Conservation (phyloP, 2,329 filamentous ascomycete species). For the Talaromyces sp. region DNA sequence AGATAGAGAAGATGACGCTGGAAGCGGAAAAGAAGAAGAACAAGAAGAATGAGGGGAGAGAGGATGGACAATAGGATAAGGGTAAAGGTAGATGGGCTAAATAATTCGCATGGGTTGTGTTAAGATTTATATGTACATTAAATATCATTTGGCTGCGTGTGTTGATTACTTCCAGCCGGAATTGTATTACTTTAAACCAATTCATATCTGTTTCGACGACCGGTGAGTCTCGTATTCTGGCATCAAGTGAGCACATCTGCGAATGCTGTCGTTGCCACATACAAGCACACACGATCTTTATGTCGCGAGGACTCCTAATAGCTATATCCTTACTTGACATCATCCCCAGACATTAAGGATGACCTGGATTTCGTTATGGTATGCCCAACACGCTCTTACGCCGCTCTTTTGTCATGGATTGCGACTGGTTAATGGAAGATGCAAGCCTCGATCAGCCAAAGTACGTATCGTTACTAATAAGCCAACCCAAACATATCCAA, state of each 20-base stretch:
- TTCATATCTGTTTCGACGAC: neutral
- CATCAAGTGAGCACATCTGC: neutral
- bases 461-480: no score
- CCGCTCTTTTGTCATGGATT: no score
- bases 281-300: no score
- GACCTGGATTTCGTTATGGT: no score
- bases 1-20: constrained; percentile 58
- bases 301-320: no score
- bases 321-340: no score
- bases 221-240: no score
- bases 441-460: no score
- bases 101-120: neutral
- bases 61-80: constrained; percentile 17
- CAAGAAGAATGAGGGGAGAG: constrained; percentile 25
- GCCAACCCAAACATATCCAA: no score
- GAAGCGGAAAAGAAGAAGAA: constrained; percentile 36
- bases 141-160: neutral
- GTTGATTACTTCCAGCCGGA: neutral
- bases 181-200: neutral
- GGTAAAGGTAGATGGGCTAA: neutral
- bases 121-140: neutral
- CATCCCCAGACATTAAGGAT: no score
- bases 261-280: neutral
- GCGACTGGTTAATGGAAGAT: no score
- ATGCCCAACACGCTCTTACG: no score